phyloP scores from a whole-genome alignment of 1,284 basidiomycete species.

The Amanita bisporigera region DNA sequence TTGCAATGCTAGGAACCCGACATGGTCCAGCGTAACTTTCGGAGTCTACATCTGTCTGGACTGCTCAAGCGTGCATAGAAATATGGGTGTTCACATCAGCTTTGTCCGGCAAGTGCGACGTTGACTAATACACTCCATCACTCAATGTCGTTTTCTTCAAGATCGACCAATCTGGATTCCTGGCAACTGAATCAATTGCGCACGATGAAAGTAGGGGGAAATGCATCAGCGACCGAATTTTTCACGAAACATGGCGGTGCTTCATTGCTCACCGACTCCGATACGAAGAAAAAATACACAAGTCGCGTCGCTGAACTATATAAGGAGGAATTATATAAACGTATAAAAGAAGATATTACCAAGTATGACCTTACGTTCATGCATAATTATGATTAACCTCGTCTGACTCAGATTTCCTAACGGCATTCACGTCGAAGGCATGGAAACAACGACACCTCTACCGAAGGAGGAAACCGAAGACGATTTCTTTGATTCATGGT shows the following conservation, averaged over 20 bases:
- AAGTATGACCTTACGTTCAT: slow-evolving; percentile 53
- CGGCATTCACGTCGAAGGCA: slow-evolving; percentile 81
- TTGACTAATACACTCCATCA: background rate
- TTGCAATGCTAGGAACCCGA: slow-evolving; percentile 95
- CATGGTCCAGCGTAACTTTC: slow-evolving; percentile 97
- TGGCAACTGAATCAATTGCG: slow-evolving; percentile 94
- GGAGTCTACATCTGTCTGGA: slow-evolving; percentile 98
- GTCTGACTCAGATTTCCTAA: slow-evolving; percentile 64
- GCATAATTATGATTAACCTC: slow-evolving; percentile 1
- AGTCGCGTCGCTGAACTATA: slow-evolving; percentile 86
- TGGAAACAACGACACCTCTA: slow-evolving; percentile 53
- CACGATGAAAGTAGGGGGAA: slow-evolving; percentile 97
- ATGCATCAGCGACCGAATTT: slow-evolving; percentile 88
- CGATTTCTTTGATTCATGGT: slow-evolving; percentile 98
- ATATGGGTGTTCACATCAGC: slow-evolving; percentile 98
- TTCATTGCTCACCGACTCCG: slow-evolving; percentile 72
- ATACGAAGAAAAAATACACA: slow-evolving; percentile 91
- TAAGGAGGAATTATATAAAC: slow-evolving; percentile 88
- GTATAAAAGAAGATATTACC: slow-evolving; percentile 81
- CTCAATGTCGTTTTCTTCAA: slow-evolving; percentile 38
- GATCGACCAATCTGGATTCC: slow-evolving; percentile 96
- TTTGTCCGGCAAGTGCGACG: slow-evolving; percentile 83
- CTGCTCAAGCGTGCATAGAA: slow-evolving; percentile 94
- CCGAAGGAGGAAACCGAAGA: slow-evolving; percentile 66
- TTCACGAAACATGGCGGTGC: slow-evolving; percentile 87